Base-by-base conservation (phyloP, 2,329 filamentous ascomycete genomes). In the Alternaria novae-zelandiae region DNA sequence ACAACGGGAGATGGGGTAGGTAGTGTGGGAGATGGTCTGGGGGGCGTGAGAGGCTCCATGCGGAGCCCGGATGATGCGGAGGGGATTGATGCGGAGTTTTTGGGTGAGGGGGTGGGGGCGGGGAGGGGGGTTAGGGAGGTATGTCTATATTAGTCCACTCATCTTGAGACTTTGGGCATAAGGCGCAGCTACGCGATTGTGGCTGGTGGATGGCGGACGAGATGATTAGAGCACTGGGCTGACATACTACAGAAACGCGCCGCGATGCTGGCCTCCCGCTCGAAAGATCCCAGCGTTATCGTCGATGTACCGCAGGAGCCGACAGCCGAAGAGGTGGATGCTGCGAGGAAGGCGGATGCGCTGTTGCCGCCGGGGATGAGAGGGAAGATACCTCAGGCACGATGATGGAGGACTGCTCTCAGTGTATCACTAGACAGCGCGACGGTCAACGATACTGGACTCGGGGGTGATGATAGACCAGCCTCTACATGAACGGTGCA, bases 261-360 rank as follows among this genome's bases (percentile, higher is more conserved):
- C 3, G 72, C 76, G 6, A 74, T 83, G 13, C 74, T 82, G 2
- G 70, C 76, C 0, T 70, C 73, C 10, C 73, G 82, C 4, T 77
- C 79, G 23, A 75, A 75, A 45, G 81, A 84, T 61, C 80, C 82
- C 0, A 79, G 82, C 21, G 82, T 85, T 2, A 74, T 85, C 46
- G 81, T 83, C 6, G 80, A 84, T 69, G 71, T 84, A 12, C 82
- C 83, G 1, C 67, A 76, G 43, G 79, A 78, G 12, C 82, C 83
- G 25, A 80, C 78, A 2, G 80, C 83, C 0, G 82, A 83, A 49
- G 82, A 84, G 65, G 77, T 84, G 3, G 79, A 80, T 58, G 77
- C 77, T 64, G 75, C 76, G 17, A 69, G 68, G 46, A 70, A 65
- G 28, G 69, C 61, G 46, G 72, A 70, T 21, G 68, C 57, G 11